Base-by-base conservation (phyloP, 805 yeast genomes). In the Hanseniaspora lachancei region DNA sequence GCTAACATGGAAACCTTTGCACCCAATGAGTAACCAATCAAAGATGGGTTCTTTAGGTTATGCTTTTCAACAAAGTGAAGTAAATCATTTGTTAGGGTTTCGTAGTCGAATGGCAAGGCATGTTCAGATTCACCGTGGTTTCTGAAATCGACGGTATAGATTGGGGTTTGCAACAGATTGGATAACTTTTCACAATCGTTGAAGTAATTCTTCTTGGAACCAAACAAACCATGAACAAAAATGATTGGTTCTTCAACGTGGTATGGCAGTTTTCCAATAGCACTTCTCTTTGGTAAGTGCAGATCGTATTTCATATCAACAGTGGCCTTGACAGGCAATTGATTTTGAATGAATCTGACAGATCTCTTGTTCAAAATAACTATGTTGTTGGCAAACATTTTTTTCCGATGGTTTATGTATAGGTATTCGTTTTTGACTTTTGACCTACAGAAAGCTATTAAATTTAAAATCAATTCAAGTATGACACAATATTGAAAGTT, bases 1-100 rank as follows among this genome's bases (percentile, higher is more conserved):
- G 71, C 70, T 51, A 72, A 55, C 76, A 77, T 74, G 6, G 77
- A 72, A 6, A 74, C 74, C 55, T 77, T 77, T 15, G 78, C 80
- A 5, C 81, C 81, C 72, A 77, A 71, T 34, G 77, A 75, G 61
- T 76, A 79, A 0, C 81, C 81, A 40, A 68, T 60, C 21, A 69
- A 47, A 40, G 63, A 62, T n/a, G 64, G 63, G 38, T 63, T 62
- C 20, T 58, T 57, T 21, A 72, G 66, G 39, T 61, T 54, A 39
- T 67, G 66, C 38, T 65, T 61, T 38, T 68, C 61, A 8, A 76
- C 58, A 55, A 69, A 71, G 44, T 62, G 58, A 5, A 69, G 63
- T 3, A 76, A 70, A 62, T 77, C 81, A 15, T 65, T 59, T 1
- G 75, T 71, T 66, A 76, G 62, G 21, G 71, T 63, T 7, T 47